Base-by-base conservation (phyloP, 2,329 filamentous ascomycete genomes). In the Neofusicoccum cordaticola region DNA sequence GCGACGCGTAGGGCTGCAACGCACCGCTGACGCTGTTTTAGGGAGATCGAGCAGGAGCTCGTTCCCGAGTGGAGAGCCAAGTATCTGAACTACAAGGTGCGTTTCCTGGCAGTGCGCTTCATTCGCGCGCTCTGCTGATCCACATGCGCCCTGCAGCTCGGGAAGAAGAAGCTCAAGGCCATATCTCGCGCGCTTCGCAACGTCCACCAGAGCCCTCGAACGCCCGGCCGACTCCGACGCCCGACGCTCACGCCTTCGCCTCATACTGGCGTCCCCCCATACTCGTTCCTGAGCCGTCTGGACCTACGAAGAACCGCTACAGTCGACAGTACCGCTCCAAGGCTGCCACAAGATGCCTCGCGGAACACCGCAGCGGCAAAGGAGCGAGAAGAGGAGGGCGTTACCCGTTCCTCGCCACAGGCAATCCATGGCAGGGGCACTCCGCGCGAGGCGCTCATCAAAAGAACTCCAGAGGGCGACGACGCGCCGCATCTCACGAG, bases 11-110 rank as follows among this genome's bases (percentile, higher is more conserved):
- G 34, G 41, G 27, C 62, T 66, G 65, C 19, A 34, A 63, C 47
- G 31, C 63, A 37, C 15, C 9, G 52, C 58, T 65, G 58, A 65
- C 64, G 12, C 19, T n/a, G 27, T 17, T 27, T 58, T 64, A 87
- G 85, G 74, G 92, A 96, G 80, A 84, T 97, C 68, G 92, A 97
- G 74, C 86, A 90, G 73, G 91, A 96, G 72, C 86, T 93, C 62
- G 92, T 97, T 68, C 93, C 93, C 74, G 93, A 98, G 86, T 98
- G 94, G 94, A 88, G 91, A 72, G 86, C 89, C 76, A 96, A 97
- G 78, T 98, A 97, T 77, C 85, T 98, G 71, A 88, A 97, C 79
- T 98, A 98, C 83, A 97, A 96, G 84, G 88, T 88, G 64, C 63
- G 77, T 70, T 65, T 71, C 31, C 51, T n/a, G 34, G 19, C 44